Evolutionary conservation across 805 yeast species (phyloP), one percentile per base, ranked within the genome.

Genomic region (Isabelozyma rhagii): DNA sequence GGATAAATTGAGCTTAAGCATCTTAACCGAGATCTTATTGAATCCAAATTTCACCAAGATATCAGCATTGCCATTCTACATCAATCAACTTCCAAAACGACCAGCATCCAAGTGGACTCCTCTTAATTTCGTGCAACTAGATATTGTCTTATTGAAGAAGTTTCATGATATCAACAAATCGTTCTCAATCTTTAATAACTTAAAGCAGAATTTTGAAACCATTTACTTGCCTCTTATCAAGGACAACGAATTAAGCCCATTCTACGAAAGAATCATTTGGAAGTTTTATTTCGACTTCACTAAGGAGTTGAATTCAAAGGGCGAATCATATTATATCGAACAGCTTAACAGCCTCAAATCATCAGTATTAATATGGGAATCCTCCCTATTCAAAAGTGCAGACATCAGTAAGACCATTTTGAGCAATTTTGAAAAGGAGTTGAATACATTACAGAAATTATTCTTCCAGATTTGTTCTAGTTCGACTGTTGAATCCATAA

Each of bases 231-330:
- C 70, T 1, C 50, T 58, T 25, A 65, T 72, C 14, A 18, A 51
- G 25, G 47, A 49, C 1, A 48, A 54, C 10, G 47, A 55, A 39
- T 56, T 72, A 13, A 50, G 66, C 21, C 69, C 72, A 11, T 71
- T 70, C 46, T 72, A 71, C 56, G 77, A 73, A 53, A 51, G 77
- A 25, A 68, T 72, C 1, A 61, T 71, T 10, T 73, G 78, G 78
- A 69, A 68, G 50, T 73, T 69, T 52, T 61, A 68, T 50, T 69
- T 70, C 48, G 74, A 71, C 41, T 71, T 68, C 50, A 51, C 62
- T 42, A 48, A 39, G 17, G 17, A 14, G 47, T 21, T 25, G 6
- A 44, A 41, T 13, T 21, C 21, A 10, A 27, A 48, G 41, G 47
- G 36, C 17, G 69, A 64, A 53, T 13, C 49, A 9, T 50, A 62